Percentiles rank a stretch among this genome's conserved stretches.
These are phyloP conservation scores for Xerocomellus amylosporus DNA, from an alignment of 768 basidiomycete species.

Conservation along the genomic window DNA sequence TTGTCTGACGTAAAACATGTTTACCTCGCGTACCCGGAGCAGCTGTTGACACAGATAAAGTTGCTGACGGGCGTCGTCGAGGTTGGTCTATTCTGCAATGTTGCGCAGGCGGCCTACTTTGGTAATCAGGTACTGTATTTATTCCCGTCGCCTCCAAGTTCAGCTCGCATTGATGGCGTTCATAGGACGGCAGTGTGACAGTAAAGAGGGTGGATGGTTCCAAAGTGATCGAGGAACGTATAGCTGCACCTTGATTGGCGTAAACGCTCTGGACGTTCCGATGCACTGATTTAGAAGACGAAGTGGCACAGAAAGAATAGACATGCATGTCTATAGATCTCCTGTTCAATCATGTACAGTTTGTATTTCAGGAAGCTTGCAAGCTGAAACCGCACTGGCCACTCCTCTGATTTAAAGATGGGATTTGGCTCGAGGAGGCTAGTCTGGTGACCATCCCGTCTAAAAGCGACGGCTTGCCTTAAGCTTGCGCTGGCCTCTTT, in stretches of 20 bases:
- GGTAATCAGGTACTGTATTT: conserved; percentile 63
- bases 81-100: conserved; percentile 92
- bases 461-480: too few relatives aligned
- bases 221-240: conserved; percentile 22
- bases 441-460: too few relatives aligned
- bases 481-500: too few relatives aligned
- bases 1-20: not conserved
- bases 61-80: conserved; percentile 98
- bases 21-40: not conserved
- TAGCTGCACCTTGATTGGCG: conserved; percentile 6
- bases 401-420: too few relatives aligned
- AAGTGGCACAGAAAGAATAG: not conserved
- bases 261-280: not conserved
- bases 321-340: not conserved
- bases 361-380: too few relatives aligned
- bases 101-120: conserved; percentile 97
- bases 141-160: not conserved
- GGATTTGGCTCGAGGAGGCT: too few relatives aligned
- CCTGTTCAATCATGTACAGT: not conserved
- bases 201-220: conserved; percentile 41
- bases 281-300: not conserved
- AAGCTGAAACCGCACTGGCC: too few relatives aligned
- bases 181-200: conserved; percentile 68
- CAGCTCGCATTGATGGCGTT: not conserved
- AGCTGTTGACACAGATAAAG: conserved; percentile 83